These are phyloP conservation scores for Vaccinium macrocarpon DNA, from an alignment of 148 eudicot genomes.

Conservation along the genomic window DNA sequence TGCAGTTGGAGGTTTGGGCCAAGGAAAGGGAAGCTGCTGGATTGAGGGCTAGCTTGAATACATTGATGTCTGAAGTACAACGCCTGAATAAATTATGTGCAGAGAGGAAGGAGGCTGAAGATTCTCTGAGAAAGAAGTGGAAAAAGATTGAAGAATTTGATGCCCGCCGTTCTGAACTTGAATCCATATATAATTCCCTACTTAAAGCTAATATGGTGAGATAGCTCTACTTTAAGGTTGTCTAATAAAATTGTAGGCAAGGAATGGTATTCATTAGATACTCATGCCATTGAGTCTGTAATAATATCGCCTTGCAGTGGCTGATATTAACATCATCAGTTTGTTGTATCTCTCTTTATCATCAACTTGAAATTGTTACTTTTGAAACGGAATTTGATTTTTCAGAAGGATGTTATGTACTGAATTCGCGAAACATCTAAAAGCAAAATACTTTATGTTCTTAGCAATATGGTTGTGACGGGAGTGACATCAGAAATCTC, in stretches of 20 bases:
- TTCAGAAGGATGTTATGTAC: background rate
- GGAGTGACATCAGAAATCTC: background rate
- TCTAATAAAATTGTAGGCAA: background rate
- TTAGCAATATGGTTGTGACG: background rate
- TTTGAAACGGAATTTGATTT: background rate
- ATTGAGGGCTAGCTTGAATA: conserved; percentile 81
- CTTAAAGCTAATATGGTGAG: conserved; percentile 85
- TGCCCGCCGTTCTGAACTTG: conserved; percentile 96
- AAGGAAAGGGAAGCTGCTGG: conserved; percentile 99
- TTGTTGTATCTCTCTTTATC: background rate
- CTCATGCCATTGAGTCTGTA: background rate
- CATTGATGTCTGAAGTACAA: conserved; percentile 82
- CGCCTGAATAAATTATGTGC: conserved; percentile 80
- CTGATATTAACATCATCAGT: conserved; percentile 2
- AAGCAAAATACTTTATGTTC: background rate
- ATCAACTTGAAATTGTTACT: background rate
- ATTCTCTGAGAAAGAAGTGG: conserved; percentile 89
- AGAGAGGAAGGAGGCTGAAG: conserved; percentile 98
- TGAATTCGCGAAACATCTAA: background rate
- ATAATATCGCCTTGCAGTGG: background rate
- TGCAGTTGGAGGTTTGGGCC: conserved; percentile 91
- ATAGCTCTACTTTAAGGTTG: conserved; percentile 2
- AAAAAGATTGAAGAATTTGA: conserved; percentile 98
- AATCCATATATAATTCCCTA: conserved; percentile 69
- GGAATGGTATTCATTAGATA: conserved; percentile 2